Base-by-base conservation (phyloP, 2,329 filamentous ascomycete species). In the Alternaria rosae region DNA sequence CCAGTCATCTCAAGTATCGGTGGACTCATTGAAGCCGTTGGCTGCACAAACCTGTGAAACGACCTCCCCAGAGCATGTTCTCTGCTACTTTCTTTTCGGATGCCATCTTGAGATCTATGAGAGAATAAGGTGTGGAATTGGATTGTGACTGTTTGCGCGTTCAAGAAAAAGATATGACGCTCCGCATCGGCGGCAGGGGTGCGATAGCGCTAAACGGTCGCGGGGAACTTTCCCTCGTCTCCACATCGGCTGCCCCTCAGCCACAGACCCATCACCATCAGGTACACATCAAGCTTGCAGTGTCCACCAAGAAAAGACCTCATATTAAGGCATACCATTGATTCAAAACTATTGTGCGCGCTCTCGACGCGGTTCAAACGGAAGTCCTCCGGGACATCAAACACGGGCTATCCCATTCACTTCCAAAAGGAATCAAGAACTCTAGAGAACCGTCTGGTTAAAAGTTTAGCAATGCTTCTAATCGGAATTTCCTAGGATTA, bases 31-130 rank as follows among this genome's bases (percentile, higher is more conserved):
- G 15, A 28, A 17, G 23, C 23, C 41, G 44, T 42, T 62, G 43
- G 25, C n/a, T 21, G 20, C 7, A 54, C 59, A n/a, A 44, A 62
- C 59, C 45, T 25, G 59, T 62, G 43, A 78, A 78, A 32, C 76
- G 76, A 25, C 76, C 76, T 69, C 76, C 76, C 76, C 76, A 78
- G 23, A 78, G 76, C 76, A 77, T 78, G 61, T 78, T 78, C 60
- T 78, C 76, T 50, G 76, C 76, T 28, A 78, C 76, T 38, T 77
- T 75, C 65, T 78, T 77, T 62, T 69, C 68, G 38, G 75, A 72
- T 42, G 70, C 71, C 76, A 78, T 78, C 51, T 56, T 70, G 64
- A 63, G 13, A 21, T 10, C 8, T 50, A 25, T 17, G 21, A 32
- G 51, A 23, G 25, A 8, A 54, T 21, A 28, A 54, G n/a, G 38